A percentile compares a stretch with the other conserved stretches of the same genome.
Evolutionary conservation across 1,284 basidiomycete species (phyloP).

Genomic region (Malassezia yamatoensis): DNA sequence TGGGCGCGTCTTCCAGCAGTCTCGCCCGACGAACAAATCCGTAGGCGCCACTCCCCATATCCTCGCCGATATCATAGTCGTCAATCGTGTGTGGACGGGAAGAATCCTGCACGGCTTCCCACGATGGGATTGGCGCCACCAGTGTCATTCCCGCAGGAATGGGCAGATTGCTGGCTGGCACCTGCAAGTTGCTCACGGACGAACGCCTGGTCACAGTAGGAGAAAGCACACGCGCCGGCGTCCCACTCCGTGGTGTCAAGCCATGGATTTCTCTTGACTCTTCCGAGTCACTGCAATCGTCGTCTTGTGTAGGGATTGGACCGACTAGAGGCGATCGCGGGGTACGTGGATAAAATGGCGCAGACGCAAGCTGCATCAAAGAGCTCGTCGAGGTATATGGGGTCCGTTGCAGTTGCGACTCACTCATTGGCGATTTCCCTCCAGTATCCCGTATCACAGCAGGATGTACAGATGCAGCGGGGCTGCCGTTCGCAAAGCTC

Average conservation of each 20-base stretch:
- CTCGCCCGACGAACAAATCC: conserved; percentile 84
- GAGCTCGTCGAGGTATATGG: background rate
- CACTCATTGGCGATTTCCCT: background rate
- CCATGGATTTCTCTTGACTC: conserved; percentile 13
- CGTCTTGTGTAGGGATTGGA: background rate
- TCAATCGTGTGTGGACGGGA: conserved; percentile 17
- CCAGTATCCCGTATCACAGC: background rate
- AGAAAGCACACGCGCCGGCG: conserved; percentile 4
- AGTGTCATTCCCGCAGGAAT: background rate
- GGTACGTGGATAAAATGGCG: conserved; percentile 6
- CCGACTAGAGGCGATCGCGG: conserved; percentile 6
- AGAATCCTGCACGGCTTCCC: background rate
- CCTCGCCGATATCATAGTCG: conserved; percentile 35
- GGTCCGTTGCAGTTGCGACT: background rate
- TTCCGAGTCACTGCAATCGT: conserved; percentile 7
- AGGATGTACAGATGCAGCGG: background rate
- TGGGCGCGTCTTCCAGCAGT: conserved; percentile 59
- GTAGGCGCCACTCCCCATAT: conserved; percentile 74
- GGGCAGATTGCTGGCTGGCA: background rate
- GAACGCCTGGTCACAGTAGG: background rate
- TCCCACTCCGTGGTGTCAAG: conserved; percentile 4
- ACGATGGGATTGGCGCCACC: background rate
- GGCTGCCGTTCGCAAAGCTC: background rate
- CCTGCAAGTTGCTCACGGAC: background rate
- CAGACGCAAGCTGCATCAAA: background rate